phyloP scores from a whole-genome alignment of 768 basidiomycete genomes.

The Suillus variegatus region DNA sequence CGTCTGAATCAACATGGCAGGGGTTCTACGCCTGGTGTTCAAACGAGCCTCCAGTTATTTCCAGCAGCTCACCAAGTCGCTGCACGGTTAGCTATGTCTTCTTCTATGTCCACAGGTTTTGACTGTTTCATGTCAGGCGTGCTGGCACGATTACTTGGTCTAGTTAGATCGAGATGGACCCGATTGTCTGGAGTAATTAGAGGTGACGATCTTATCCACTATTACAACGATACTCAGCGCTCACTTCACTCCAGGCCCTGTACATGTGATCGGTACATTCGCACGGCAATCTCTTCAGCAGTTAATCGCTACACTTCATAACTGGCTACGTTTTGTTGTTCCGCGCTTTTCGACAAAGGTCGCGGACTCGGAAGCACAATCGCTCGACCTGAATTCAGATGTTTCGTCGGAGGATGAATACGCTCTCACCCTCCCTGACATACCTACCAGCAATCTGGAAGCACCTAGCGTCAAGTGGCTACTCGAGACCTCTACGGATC shows the following conservation, averaged over 20 bases:
- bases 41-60: not conserved
- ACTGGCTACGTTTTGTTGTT: not conserved
- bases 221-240: not conserved
- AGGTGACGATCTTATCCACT: not conserved
- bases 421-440: not conserved
- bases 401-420: not conserved
- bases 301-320: not conserved
- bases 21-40: not conserved
- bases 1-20: not conserved
- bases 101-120: not conserved
- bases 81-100: not conserved
- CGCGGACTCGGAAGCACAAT: not conserved
- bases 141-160: not conserved
- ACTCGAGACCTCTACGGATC: not conserved
- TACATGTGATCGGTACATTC: not conserved
- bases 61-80: not conserved
- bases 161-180: not conserved
- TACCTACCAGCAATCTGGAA: not conserved
- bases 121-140: not conserved
- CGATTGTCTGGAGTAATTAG: not conserved
- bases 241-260: not conserved
- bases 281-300: not conserved
- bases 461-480: constrained; percentile 11
- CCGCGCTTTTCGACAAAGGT: not conserved
- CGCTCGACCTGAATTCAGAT: not conserved